Percentiles rank a stretch among this genome's conserved stretches.
phyloP scores from a whole-genome alignment of 164 flowering plant species.

The Magnolia kwangsiensis region DNA sequence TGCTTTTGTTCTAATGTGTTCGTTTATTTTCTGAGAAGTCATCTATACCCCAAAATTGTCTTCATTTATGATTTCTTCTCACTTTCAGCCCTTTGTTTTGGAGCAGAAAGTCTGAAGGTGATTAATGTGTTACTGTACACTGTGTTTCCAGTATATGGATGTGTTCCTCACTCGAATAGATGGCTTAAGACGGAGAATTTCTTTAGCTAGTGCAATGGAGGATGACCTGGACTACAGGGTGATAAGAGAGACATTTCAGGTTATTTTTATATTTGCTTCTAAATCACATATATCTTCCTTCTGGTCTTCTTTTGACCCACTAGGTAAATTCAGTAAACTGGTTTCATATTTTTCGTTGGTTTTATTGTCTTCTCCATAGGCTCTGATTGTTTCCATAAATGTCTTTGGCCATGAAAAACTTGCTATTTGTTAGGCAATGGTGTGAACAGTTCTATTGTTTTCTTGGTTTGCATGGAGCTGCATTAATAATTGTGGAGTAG shows the following conservation, averaged over 20 bases:
- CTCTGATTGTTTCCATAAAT: too few species aligned
- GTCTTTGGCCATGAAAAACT: too few species aligned
- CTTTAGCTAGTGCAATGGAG: slow-evolving; percentile 24
- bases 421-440: too few species aligned
- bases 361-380: neutral
- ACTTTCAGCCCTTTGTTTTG: too few species aligned
- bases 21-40: too few species aligned
- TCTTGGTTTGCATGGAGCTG: too few species aligned
- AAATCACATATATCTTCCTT: neutral
- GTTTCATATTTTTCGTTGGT: neutral
- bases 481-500: too few species aligned
- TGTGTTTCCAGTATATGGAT: slow-evolving; percentile 69
- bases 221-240: slow-evolving; percentile 37
- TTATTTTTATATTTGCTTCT: slow-evolving; percentile 13
- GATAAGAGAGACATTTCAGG: slow-evolving; percentile 79
- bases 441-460: too few species aligned
- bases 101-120: neutral
- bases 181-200: slow-evolving; percentile 75
- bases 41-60: too few species aligned
- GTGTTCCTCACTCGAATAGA: slow-evolving; percentile 81
- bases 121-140: neutral
- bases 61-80: too few species aligned
- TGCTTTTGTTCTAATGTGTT: too few species aligned
- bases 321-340: neutral
- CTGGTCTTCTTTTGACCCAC: slow-evolving; percentile 1